Evolutionary conservation across 2,329 filamentous ascomycete species (phyloP), one percentile per base, ranked within the genome.

Genomic region (Ophiostoma tasmaniense): DNA sequence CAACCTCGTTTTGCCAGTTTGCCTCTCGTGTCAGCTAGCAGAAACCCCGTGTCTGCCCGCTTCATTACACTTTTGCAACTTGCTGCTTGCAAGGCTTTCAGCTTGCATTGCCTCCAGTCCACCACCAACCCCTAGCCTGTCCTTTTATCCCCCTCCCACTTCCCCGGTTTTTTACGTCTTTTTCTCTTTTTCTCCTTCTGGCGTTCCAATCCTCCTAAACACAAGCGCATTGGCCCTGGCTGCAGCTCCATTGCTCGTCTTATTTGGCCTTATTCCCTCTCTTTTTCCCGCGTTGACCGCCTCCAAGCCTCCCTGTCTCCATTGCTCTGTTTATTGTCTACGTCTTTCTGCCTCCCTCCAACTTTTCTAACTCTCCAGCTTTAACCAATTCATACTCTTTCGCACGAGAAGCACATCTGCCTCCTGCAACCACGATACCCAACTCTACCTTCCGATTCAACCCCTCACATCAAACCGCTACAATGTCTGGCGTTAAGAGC

Each of bases 401-500:
- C 59, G 59, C 59, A 62, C 59, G 59, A 62, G 30, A 62, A 62
- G 59, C 59, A 62, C 59, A 62, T 33, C 59, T 62, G 55, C 55
- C 55, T 61, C 55, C 20, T 30, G 55, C 55, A 25, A 61, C 55
- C 55, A 30, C 25, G 55, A 61, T 30, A 61, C 55, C 30, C 55
- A 61, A 61, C 25, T 35, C 28, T 64, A n/a, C 11, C n/a, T 64
- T 20, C 28, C 61, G 33, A 37, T 37, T 25, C 37, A 35, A 39
- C 20, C 17, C 33, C 20, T 30, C 13, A 62, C n/a, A 70, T 30
- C 13, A 62, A 28, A 70, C 74, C 76, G 81, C 76, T 76, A 94
- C 94, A 90, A 88, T 90, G 73, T 84, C 87, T 76, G 82, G 83
- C 74, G 82, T 88, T 75, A 92, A 87, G 83, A 88, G 87, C 81